These are phyloP conservation scores for Vigna hirtella DNA, from an alignment of 306 rosid species.

Conservation along the genomic window DNA sequence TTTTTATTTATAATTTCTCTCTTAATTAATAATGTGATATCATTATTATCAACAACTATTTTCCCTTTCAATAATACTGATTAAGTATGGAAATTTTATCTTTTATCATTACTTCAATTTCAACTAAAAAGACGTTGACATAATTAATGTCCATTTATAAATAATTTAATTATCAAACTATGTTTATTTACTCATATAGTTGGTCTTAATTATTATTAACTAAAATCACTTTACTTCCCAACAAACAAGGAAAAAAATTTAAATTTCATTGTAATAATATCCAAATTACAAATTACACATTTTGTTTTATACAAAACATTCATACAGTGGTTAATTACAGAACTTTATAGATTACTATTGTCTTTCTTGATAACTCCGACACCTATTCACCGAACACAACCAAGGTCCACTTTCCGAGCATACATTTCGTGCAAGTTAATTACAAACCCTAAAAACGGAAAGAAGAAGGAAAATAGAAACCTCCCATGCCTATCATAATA, in stretches of 20 bases:
- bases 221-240: neutral
- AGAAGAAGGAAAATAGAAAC: neutral
- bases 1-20: too few relatives aligned
- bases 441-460: neutral
- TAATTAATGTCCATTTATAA: too few relatives aligned
- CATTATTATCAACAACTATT: too few relatives aligned
- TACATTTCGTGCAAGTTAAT: constrained; percentile 18
- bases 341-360: neutral
- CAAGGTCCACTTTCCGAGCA: constrained; percentile 1
- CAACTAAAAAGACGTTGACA: too few relatives aligned
- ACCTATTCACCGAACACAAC: neutral
- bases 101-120: too few relatives aligned
- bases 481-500: neutral
- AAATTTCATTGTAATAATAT: neutral
- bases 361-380: neutral
- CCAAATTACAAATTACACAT: neutral
- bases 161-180: too few relatives aligned
- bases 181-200: neutral
- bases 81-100: too few relatives aligned
- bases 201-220: neutral
- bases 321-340: neutral
- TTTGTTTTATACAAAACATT: neutral
- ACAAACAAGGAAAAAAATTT: neutral
- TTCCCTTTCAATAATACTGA: too few relatives aligned
- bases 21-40: too few relatives aligned